These are phyloP conservation scores for Ceratocystis alfenasii DNA, from an alignment of 2,329 filamentous ascomycete species.

Conservation along the genomic window DNA sequence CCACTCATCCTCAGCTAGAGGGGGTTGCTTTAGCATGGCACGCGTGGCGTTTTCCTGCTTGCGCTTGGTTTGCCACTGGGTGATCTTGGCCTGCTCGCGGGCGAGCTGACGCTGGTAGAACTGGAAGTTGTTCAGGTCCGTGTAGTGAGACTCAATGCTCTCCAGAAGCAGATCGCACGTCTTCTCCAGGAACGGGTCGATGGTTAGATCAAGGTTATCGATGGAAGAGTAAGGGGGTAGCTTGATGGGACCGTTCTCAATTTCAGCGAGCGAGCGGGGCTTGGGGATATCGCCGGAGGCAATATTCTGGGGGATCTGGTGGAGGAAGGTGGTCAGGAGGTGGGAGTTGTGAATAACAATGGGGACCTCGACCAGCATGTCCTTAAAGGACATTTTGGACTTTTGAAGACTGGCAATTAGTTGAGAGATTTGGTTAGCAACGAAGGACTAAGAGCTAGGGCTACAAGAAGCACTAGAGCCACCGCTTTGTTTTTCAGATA, in stretches of 20 bases:
- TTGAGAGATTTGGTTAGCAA: conserved; percentile 14
- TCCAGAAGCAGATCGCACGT: conserved; percentile 93
- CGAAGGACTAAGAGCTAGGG: not conserved
- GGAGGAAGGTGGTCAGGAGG: conserved; percentile 86
- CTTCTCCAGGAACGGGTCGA: conserved; percentile 97
- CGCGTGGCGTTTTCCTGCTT: conserved; percentile 88
- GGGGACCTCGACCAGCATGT: conserved; percentile 84
- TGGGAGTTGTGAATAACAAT: conserved; percentile 92
- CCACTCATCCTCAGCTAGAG: conserved; percentile 94
- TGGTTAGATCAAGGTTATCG: conserved; percentile 79
- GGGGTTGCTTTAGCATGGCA: conserved; percentile 72
- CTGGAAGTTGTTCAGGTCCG: conserved; percentile 98
- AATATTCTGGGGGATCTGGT: conserved; percentile 67
- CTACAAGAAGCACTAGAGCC: not conserved
- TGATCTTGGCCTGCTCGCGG: conserved; percentile 92
- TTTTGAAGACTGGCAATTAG: conserved; percentile 63
- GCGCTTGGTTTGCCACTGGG: conserved; percentile 91
- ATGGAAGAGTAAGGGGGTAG: conserved; percentile 73
- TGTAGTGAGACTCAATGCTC: conserved; percentile 95
- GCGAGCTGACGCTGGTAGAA: conserved; percentile 86
- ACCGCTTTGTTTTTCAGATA: not conserved
- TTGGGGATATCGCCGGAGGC: conserved; percentile 49
- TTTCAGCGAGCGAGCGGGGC: conserved; percentile 66
- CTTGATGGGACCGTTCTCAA: conserved; percentile 52
- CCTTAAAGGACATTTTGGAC: conserved; percentile 82